Evolutionary conservation across 139 green algal genomes (phyloP), one percentile per base, ranked within the genome.

Genomic region (Picochlorum sp.): DNA sequence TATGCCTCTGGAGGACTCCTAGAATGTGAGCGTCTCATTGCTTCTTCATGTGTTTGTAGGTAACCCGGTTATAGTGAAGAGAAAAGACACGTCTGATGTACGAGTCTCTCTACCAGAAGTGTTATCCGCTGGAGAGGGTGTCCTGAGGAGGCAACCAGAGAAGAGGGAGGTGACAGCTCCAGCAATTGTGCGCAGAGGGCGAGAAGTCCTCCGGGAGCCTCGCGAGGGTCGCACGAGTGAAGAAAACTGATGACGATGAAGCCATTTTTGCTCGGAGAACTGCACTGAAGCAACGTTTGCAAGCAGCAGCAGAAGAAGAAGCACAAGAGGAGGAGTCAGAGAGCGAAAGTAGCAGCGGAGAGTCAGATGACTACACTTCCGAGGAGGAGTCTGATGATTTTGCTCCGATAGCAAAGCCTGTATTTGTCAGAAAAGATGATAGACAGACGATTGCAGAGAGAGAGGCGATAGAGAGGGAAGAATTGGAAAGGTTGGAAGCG

Each of bases 341-440:
- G 45, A 41, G 66, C 21, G 63, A 81, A 54, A 68, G 79, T 11
- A 71, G 76, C 10, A 87, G 77, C 0, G 87, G 94, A 63, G 92
- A 95, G 57, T 85, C 88, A 57, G 89, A 85, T 30, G 85, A 91
- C 30, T 73, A 74, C 45, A 80, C 83, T 1, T 87, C 91, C 8
- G 81, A 87, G 41, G 83, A 82, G 23, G 45, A 26, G 4, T 63
- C 64, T 50, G 67, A 59, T 7, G 64, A 13, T 1, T 45, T 52
- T 13, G 50, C 65, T n/a, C 76, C 78, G 34, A 58, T 94, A 52
- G 63, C 91, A 2, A 94, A 94, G 71, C 90, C 90, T 5, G 75
- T 92, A 7, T 96, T 96, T 74, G 85, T 95, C 26, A 77, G 80
- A 28, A 92, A 90, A 61, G 50, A 23, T 8, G 63, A 83, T 24